Percentiles rank a stretch among this genome's conserved stretches.
Conservation (phyloP, 495 filamentous ascomycete species). For the Amphirosellinia nigrospora region DNA sequence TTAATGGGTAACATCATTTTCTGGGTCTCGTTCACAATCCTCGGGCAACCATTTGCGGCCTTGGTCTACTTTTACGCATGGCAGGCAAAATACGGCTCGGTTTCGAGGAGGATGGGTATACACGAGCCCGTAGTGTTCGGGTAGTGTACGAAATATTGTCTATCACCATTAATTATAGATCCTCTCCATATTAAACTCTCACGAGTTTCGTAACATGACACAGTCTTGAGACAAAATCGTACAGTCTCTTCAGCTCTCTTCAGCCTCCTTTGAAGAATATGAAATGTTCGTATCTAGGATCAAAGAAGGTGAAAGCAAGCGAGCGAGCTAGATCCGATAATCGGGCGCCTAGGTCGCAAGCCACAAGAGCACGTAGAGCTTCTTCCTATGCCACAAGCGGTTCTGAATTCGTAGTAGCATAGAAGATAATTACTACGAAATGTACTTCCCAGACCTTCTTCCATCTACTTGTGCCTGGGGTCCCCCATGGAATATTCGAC, state of each 20-base stretch:
- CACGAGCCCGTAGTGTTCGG: constrained; percentile 15
- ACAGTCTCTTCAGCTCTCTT: not conserved
- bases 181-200: not conserved
- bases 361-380: not conserved
- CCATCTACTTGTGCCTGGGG: not conserved
- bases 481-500: not conserved
- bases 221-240: not conserved
- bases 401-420: not conserved
- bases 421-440: no score
- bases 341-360: not conserved
- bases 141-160: constrained; percentile 15
- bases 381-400: not conserved
- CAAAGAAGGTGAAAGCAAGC: not conserved
- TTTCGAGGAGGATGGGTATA: constrained; percentile 44
- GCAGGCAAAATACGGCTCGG: constrained; percentile 95
- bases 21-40: constrained; percentile 92
- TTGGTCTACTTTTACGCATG: constrained; percentile 96
- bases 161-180: not conserved
- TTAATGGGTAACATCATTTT: constrained; percentile 91
- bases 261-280: not conserved
- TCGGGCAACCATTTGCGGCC: constrained; percentile 90
- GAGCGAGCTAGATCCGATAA: not conserved
- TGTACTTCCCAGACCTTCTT: not conserved
- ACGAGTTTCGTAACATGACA: not conserved
- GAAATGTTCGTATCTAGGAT: not conserved